These are phyloP conservation scores for Aurantiochytrium sp. DNA, from an alignment of 108 stramenopile species.

Conservation along the genomic window DNA sequence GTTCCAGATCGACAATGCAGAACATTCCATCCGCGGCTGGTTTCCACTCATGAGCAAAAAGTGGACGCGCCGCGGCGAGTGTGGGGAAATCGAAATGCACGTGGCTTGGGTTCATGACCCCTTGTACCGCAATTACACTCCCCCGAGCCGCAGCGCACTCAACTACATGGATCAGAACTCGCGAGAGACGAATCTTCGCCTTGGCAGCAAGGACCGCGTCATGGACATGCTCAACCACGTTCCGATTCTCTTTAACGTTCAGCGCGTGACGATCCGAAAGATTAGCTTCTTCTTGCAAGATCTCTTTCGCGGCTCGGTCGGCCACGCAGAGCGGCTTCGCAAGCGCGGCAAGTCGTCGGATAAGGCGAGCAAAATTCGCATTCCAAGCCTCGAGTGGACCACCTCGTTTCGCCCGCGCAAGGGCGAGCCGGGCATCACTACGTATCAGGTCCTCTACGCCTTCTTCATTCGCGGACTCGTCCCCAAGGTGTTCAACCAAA, in stretches of 20 bases:
- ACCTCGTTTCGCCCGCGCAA: neutral
- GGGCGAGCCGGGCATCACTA: neutral
- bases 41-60: slow-evolving; percentile 3
- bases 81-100: neutral
- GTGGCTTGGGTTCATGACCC: neutral
- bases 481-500: slow-evolving; percentile 9
- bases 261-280: slow-evolving; percentile 4
- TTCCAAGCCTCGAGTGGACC: neutral
- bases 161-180: neutral
- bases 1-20: neutral
- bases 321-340: neutral
- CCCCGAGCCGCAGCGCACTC: neutral
- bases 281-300: slow-evolving; percentile 4
- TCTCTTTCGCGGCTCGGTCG: neutral
- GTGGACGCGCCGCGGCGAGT: neutral
- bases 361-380: neutral
- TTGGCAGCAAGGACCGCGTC: neutral
- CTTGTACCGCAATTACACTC: neutral
- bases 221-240: slow-evolving; percentile 13
- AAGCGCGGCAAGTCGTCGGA: neutral
- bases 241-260: neutral
- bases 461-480: slow-evolving; percentile 1
- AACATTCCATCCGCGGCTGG: neutral
- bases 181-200: neutral
- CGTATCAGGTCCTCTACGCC: neutral